Percentiles rank a stretch among this genome's conserved stretches.
Evolutionary conservation across 345 rosid genomes (phyloP).

Genomic region (Rhodomyrtus tomentosa): DNA sequence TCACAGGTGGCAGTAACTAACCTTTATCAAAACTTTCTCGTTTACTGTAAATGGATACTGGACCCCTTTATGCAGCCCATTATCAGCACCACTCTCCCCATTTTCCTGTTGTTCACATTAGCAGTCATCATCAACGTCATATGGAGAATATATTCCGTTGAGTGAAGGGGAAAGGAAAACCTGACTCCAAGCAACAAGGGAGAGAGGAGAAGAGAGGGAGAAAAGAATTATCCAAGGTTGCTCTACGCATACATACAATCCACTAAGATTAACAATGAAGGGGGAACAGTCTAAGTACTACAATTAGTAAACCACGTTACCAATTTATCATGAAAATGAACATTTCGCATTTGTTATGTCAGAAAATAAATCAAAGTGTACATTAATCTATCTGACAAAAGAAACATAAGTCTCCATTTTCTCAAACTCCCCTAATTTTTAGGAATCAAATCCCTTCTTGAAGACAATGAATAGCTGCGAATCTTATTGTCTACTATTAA

Average conservation of each 20-base stretch:
- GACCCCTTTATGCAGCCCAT: constrained; percentile 58
- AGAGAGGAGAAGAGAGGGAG: neutral
- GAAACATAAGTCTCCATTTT: neutral
- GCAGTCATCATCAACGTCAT: neutral
- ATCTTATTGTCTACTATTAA: neutral
- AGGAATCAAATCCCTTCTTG: neutral
- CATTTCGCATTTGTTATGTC: neutral
- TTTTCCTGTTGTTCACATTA: constrained; percentile 42
- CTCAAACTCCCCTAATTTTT: neutral
- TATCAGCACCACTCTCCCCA: constrained; percentile 55
- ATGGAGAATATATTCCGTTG: neutral
- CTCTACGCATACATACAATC: neutral
- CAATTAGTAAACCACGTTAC: neutral
- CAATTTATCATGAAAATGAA: neutral
- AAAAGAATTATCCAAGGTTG: neutral
- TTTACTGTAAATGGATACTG: constrained; percentile 88
- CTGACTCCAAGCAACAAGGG: neutral
- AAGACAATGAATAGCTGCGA: neutral
- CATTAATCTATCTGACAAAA: neutral
- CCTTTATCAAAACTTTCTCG: constrained; percentile 95
- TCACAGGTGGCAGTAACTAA: constrained; percentile 6
- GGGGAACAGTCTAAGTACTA: neutral
- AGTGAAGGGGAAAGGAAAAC: neutral
- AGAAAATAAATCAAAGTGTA: neutral
- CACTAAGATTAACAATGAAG: neutral